Conservation (phyloP, 805 yeast genomes). For the Saccharomycopsis sp. region DNA sequence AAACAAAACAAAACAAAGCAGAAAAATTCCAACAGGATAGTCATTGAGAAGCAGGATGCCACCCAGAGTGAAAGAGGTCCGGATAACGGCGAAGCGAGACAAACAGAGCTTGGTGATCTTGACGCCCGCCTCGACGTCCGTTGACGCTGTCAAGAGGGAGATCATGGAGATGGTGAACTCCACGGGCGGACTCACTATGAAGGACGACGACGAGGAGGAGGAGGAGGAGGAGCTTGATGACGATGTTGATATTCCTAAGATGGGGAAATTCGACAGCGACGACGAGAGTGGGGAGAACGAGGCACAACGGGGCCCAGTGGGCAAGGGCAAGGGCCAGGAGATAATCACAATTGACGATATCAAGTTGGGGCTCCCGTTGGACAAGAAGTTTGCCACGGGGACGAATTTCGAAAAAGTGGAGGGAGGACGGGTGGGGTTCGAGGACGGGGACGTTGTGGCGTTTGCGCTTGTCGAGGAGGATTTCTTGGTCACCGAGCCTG, state of each 20-base stretch:
- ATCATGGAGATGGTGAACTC: slow-evolving; percentile 17
- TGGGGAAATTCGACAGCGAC: slow-evolving; percentile 12
- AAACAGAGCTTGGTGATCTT: slow-evolving; percentile 16
- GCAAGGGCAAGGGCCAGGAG: not conserved
- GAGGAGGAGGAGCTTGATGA: slow-evolving; percentile 10
- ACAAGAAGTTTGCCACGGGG: slow-evolving; percentile 9
- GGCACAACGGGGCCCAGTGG: not conserved
- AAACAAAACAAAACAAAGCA: not conserved
- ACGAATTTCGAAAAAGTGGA: slow-evolving; percentile 16
- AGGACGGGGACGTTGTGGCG: slow-evolving; percentile 14
- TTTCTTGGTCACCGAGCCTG: slow-evolving; percentile 18
- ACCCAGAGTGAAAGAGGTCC: not conserved
- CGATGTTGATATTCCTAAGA: slow-evolving; percentile 14
- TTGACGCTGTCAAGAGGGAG: slow-evolving; percentile 9
- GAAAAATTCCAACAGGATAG: not conserved
- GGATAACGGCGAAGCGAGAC: slow-evolving; percentile 12
- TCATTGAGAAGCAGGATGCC: not conserved
- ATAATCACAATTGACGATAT: slow-evolving; percentile 1
- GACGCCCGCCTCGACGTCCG: not conserved
- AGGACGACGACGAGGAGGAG: slow-evolving; percentile 17
- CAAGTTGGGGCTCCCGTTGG: slow-evolving; percentile 16
- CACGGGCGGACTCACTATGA: slow-evolving; percentile 17
- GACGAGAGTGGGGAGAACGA: slow-evolving; percentile 4
- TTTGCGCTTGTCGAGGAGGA: slow-evolving; percentile 17
- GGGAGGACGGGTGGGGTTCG: slow-evolving; percentile 4